Evolutionary conservation across 2,329 filamentous ascomycete species (phyloP).

Genomic region (Penicillium thymicola): DNA sequence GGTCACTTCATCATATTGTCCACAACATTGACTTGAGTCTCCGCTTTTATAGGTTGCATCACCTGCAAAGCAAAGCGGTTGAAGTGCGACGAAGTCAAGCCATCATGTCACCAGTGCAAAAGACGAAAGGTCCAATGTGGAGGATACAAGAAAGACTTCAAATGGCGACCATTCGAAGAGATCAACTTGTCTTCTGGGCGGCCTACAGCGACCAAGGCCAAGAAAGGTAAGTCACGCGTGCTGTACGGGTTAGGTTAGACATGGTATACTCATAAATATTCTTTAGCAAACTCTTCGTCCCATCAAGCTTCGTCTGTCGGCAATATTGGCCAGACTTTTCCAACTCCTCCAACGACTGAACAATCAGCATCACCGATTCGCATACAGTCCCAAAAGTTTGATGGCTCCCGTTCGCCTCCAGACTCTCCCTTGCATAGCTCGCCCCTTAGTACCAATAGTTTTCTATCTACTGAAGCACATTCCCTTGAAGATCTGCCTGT

Average conservation of each 20-base stretch:
- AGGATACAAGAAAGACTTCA: conserved; percentile 72
- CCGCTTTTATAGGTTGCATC: conserved; percentile 57
- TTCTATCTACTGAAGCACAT: conserved; percentile 12
- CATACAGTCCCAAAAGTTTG: not conserved
- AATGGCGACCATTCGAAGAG: conserved; percentile 70
- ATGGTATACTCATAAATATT: not conserved
- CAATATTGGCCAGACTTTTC: conserved; percentile 2
- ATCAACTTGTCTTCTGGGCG: conserved; percentile 48
- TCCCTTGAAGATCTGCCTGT: conserved; percentile 13
- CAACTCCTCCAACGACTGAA: conserved; percentile 18
- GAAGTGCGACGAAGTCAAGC: conserved; percentile 72
- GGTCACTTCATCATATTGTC: not conserved
- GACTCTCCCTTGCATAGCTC: conserved; percentile 16
- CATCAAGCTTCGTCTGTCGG: not conserved
- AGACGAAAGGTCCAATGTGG: conserved; percentile 64
- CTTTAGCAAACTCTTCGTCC: conserved; percentile 3
- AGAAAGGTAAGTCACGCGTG: conserved; percentile 42
- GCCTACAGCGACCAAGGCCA: conserved; percentile 37
- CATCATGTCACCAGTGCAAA: conserved; percentile 63
- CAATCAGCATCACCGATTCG: conserved; percentile 12
- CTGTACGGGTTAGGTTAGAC: too few relatives aligned
- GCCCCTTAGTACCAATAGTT: conserved; percentile 17
- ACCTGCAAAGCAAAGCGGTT: conserved; percentile 71
- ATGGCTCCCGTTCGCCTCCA: conserved; percentile 9
- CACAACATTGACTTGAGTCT: conserved; percentile 26